Conservation (phyloP, 176 grass and related monocot species). For the Paspalum notatum region DNA sequence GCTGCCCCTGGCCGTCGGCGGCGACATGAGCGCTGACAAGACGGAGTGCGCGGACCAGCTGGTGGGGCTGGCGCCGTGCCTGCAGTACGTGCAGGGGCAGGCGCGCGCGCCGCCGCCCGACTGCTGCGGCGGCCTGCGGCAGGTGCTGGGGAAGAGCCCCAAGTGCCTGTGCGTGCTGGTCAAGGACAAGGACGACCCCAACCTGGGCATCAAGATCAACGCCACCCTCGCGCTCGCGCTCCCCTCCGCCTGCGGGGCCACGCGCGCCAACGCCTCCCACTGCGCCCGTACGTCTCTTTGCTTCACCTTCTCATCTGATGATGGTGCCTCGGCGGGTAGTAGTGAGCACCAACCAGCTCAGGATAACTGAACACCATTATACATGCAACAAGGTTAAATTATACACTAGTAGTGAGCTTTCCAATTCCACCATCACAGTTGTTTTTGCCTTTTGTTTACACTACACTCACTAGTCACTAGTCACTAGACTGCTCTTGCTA, state of each 20-base stretch:
- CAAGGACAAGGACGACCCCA: constrained; percentile 83
- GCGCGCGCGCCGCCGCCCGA: constrained; percentile 71
- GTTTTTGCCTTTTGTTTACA: no score
- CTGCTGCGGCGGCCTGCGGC: constrained; percentile 81
- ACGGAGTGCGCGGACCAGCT: constrained; percentile 78
- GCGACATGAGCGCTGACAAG: constrained; percentile 67
- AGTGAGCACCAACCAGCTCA: no score
- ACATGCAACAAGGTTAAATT: no score
- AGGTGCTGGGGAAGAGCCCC: constrained; percentile 76
- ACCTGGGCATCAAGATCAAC: constrained; percentile 90
- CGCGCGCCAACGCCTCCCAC: constrained; percentile 77
- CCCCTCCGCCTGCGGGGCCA: constrained; percentile 63
- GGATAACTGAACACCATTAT: no score
- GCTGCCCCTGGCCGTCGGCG: neutral
- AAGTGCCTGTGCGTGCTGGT: constrained; percentile 94
- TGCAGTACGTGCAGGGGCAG: constrained; percentile 80
- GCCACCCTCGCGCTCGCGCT: constrained; percentile 77
- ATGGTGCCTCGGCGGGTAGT: no score
- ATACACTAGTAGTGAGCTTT: no score
- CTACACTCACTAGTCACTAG: no score
- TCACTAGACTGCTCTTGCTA: no score
- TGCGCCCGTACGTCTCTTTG: constrained; percentile 60
- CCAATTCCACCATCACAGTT: no score
- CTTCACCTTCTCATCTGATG: neutral
- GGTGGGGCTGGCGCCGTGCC: constrained; percentile 76